Evolutionary conservation across 768 basidiomycete species (phyloP), one percentile per base, ranked within the genome.

Genomic region (Lactarius tabidus): DNA sequence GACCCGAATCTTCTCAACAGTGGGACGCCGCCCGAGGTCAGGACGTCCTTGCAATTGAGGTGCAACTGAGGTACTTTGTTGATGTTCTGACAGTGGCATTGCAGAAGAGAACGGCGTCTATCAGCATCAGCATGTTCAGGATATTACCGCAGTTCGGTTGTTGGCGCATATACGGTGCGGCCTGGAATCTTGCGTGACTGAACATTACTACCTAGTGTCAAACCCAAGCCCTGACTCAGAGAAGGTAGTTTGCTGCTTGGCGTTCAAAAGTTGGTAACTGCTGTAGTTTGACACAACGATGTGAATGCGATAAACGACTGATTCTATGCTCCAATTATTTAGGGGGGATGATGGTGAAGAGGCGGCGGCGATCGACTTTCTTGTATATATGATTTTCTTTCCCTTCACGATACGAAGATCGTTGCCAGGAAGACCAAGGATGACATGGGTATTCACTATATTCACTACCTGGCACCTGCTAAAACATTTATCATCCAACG

Each of bases 341-440:
- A 26, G 26, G 57, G 18, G 29, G n/a, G 20, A 28, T 10, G n/a
- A 33, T 4, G 39, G 57, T 28, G 43, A 59, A 31, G 43, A 20
- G 41, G 29, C 38, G 57, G 29, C 38, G 41, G 57, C 57, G 18
- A 43, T 33, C 31, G 43, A 59, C n/a, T n/a, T n/a, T n/a, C n/a
- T n/a, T n/a, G n/a, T n/a, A n/a, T n/a, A 20, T n/a, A 29, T n/a
- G 7, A 4, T 10, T 43, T 41, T 9, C n/a, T 59, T 59, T 12
- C 20, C 28, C 38, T 28, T 29, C 29, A 12, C 57, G 3, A 58
- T n/a, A 39, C 28, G 31, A 28, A 38, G 35, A 45, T 33, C 56
- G 62, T 62, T 57, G 55, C 55, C 23, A 62, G 33, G 55, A 29
- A 20, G 23, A 55, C 53, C 39, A 36, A 56, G 43, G n/a, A 43